phyloP scores from a whole-genome alignment of 306 rosid species.

The Cucurbita pepo region DNA sequence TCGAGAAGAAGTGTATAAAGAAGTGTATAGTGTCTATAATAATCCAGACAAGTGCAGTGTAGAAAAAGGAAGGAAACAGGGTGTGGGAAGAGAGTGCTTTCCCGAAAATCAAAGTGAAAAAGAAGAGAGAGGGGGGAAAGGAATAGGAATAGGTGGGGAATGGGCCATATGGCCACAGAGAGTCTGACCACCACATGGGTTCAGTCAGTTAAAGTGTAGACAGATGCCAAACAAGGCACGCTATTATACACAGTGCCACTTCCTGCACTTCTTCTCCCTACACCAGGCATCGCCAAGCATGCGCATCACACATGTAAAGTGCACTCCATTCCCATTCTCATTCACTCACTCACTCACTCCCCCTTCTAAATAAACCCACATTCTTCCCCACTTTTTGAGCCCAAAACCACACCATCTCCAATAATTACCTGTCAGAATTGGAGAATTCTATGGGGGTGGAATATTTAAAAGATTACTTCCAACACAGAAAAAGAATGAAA shows the following conservation, averaged over 20 bases:
- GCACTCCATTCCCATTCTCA: neutral
- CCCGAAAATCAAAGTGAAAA: constrained; percentile 57
- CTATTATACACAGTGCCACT: constrained; percentile 4
- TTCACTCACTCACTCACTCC: neutral
- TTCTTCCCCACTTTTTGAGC: neutral
- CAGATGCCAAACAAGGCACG: constrained; percentile 1
- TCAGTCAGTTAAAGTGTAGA: constrained; percentile 47
- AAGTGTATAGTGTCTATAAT: neutral
- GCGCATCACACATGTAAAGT: constrained; percentile 6
- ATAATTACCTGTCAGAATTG: neutral
- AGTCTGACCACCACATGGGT: constrained; percentile 59
- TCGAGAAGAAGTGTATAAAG: too few species aligned
- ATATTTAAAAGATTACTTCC: neutral
- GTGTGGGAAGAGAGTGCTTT: constrained; percentile 24
- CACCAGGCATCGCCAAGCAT: neutral
- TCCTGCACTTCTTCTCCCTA: neutral
- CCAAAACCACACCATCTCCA: neutral
- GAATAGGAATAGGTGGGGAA: constrained; percentile 9
- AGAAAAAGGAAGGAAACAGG: neutral
- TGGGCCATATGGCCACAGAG: constrained; percentile 26
- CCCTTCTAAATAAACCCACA: neutral
- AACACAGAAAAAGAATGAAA: neutral
- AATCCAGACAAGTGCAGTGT: neutral
- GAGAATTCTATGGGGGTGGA: neutral
- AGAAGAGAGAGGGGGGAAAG: neutral